Percentiles rank a stretch among this genome's conserved stretches.
phyloP scores from a whole-genome alignment of 1,284 basidiomycete genomes.

The Leccinum pachyderme region DNA sequence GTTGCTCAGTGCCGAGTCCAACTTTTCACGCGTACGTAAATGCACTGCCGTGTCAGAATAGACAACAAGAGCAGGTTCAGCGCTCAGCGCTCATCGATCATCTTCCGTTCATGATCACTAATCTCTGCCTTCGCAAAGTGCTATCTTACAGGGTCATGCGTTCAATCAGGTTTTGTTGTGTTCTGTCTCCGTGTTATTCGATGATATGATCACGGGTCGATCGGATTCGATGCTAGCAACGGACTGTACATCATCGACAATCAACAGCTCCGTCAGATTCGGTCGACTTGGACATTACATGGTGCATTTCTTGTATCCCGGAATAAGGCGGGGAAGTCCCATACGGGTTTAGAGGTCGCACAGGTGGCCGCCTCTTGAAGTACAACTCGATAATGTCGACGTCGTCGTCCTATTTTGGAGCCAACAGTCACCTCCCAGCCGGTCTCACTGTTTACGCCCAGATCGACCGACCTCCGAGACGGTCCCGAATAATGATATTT shows the following conservation, averaged over 20 bases:
- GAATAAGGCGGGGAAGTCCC: background rate
- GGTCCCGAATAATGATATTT: background rate
- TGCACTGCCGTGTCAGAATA: background rate
- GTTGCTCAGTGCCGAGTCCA: too few relatives aligned
- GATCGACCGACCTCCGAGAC: background rate
- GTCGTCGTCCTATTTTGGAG: background rate
- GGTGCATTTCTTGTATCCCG: background rate
- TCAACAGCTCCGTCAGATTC: background rate
- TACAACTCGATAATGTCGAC: background rate
- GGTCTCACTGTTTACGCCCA: too few relatives aligned
- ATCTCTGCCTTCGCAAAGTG: too few relatives aligned
- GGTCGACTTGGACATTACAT: background rate
- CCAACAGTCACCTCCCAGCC: background rate
- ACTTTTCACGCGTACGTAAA: too few relatives aligned
- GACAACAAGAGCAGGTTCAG: background rate
- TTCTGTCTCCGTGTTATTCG: too few relatives aligned
- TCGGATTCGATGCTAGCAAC: background rate
- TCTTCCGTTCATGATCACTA: too few relatives aligned
- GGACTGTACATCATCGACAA: background rate
- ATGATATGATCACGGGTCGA: background rate
- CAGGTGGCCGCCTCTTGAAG: background rate
- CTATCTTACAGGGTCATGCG: too few relatives aligned
- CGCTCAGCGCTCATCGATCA: too few relatives aligned
- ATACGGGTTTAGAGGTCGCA: background rate
- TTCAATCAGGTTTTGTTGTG: too few relatives aligned